Base-by-base conservation (phyloP, 202 grass and related monocot species). In the Hordeum pubiflorum region DNA sequence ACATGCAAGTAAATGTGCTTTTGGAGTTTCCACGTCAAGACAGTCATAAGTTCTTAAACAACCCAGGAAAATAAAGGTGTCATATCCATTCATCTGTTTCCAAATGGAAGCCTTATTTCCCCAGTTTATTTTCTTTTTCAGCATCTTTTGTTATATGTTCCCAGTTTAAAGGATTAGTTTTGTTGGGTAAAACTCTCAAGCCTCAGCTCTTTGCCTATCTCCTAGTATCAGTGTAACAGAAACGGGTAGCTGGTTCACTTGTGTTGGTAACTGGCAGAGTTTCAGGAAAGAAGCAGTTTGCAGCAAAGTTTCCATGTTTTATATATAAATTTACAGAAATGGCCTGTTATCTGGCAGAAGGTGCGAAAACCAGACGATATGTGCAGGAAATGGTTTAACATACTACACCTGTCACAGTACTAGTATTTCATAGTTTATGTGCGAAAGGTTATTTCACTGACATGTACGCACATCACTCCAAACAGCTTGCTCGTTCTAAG, bases 1-100 rank as follows among this genome's bases (percentile, higher is more conserved):
- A 18, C 58, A 83, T 60, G 63, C 55, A 74, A 63, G 34, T 63
- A 82, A 37, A 57, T 77, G 64, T 73, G 4, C 37, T 75, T 69
- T 58, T 80, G 31, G 23, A 27, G 41, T 2, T 31, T 75, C 80
- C 69, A 40, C 15, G 27, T 79, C 62, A 21, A 79, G 44, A 72
- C 10, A 69, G 23, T 55, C 20, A 44, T 3, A 78, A 73, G 54
- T 67, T 78, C 0, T 63, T 40, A 31, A 75, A 15, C 6, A 50
- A 75, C 12, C 14, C 31, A 79, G 65, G 69, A 46, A 75, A 75
- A 66, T 40, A 29, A 76, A 57, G 23, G 32, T 43, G 23, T 33
- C 12, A 58, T 80, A 58, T 73, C 52, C 24, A 24, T 63, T 66
- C n/a, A 83, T 62, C n/a, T 5, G 40, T 3, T 46, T 10, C 73